Percentiles rank a stretch among this genome's conserved stretches.
Conservation (phyloP, 1,139 yeast species). For the Hansenula anomala region DNA sequence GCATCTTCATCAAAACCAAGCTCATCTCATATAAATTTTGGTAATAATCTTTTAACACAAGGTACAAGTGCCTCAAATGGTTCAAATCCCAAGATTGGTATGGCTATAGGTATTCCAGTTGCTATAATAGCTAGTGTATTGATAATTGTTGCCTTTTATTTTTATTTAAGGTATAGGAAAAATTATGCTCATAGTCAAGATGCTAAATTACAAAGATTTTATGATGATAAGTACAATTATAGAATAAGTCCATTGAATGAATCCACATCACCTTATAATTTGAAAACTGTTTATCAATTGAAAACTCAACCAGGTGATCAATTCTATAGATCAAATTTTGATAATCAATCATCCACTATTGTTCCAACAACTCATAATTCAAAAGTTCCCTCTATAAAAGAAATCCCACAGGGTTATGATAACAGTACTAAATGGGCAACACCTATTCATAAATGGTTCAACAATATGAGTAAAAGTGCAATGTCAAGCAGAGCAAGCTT, state of each 20-base stretch:
- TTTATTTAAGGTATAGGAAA: slow-evolving; percentile 10
- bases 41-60: too few species aligned
- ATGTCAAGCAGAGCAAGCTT: slow-evolving; percentile 14
- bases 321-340: background rate
- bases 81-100: slow-evolving; percentile 12
- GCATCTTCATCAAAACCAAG: slow-evolving; percentile 3
- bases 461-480: slow-evolving; percentile 11
- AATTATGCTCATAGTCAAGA: slow-evolving; percentile 4
- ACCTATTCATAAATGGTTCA: slow-evolving; percentile 23
- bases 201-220: slow-evolving; percentile 8
- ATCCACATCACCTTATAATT: slow-evolving; percentile 7
- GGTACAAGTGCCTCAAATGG: too few species aligned
- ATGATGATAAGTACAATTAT: slow-evolving; percentile 21
- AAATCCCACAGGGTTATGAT: slow-evolving; percentile 9
- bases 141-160: slow-evolving; percentile 10
- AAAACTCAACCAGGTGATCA: slow-evolving; percentile 5
- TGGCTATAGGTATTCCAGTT: slow-evolving; percentile 21
- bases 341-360: background rate
- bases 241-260: slow-evolving; percentile 9
- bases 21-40: too few species aligned
- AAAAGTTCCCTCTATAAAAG: slow-evolving; percentile 6
- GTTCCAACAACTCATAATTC: background rate
- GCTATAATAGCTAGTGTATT: slow-evolving; percentile 15
- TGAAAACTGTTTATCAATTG: slow-evolving; percentile 13
- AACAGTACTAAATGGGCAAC: slow-evolving; percentile 18